phyloP scores from a whole-genome alignment of 2,329 filamentous ascomycete species.

The Aspergillus transmontanensis region DNA sequence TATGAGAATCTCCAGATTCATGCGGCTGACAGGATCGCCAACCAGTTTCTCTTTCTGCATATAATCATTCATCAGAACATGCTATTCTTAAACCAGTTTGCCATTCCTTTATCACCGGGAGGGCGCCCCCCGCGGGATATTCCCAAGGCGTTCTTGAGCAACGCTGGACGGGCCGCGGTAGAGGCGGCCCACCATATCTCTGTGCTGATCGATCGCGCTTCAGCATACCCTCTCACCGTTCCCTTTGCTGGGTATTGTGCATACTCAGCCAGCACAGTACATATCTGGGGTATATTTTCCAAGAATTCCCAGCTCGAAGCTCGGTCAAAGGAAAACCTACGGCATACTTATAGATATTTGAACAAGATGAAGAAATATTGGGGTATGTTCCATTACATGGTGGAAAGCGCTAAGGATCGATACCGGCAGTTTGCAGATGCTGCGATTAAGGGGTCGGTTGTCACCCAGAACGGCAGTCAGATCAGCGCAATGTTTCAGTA shows the following conservation, averaged over 20 bases:
- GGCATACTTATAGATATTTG: constrained; percentile 85
- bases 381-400: constrained; percentile 98
- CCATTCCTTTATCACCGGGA: constrained; percentile 69
- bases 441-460: constrained; percentile 64
- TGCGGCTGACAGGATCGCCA: constrained; percentile 79
- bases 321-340: constrained; percentile 79
- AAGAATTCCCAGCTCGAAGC: constrained; percentile 75
- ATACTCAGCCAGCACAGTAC: constrained; percentile 91
- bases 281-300: constrained; percentile 88
- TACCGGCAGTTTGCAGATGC: constrained; percentile 84
- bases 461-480: constrained; percentile 35
- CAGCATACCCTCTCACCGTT: constrained; percentile 78
- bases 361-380: constrained; percentile 96
- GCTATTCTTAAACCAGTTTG: constrained; percentile 87
- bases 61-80: constrained; percentile 87
- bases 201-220: constrained; percentile 75
- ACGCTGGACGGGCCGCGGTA: constrained; percentile 74
- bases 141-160: constrained; percentile 75
- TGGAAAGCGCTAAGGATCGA: constrained; percentile 85
- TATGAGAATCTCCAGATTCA: constrained; percentile 82
- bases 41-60: constrained; percentile 91
- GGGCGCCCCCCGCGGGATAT: constrained; percentile 68
- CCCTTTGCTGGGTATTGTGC: constrained; percentile 95
- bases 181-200: constrained; percentile 86
- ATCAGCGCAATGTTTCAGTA: constrained; percentile 81